Percentiles rank a stretch among this genome's conserved stretches.
Evolutionary conservation across 2,329 filamentous ascomycete species (phyloP).

Genomic region (Neoarthrinium moseri): DNA sequence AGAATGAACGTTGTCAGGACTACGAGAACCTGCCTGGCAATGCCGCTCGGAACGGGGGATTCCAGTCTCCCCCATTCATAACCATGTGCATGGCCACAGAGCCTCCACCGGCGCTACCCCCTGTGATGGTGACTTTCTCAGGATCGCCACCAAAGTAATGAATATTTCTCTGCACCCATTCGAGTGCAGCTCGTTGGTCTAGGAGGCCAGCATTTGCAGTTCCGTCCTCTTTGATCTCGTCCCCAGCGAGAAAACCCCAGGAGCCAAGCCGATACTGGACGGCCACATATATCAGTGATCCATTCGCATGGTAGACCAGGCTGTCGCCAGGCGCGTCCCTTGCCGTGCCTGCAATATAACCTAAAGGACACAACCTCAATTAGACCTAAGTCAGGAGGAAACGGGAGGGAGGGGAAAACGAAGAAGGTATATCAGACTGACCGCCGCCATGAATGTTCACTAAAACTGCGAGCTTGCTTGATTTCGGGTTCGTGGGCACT

Average conservation of each 20-base stretch:
- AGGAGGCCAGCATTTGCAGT: not conserved
- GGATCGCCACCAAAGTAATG: constrained; percentile 51
- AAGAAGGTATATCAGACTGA: too few species aligned
- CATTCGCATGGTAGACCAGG: not conserved
- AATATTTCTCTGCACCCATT: constrained; percentile 54
- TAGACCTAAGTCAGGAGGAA: too few species aligned
- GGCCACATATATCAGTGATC: constrained; percentile 18
- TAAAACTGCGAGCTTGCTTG: not conserved
- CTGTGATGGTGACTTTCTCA: constrained; percentile 50
- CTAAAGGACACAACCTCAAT: too few species aligned
- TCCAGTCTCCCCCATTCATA: constrained; percentile 37
- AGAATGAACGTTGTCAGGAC: not conserved
- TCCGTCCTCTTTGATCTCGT: not conserved
- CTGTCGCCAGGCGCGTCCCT: not conserved
- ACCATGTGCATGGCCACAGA: constrained; percentile 45
- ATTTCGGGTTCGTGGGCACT: not conserved
- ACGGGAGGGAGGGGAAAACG: too few species aligned
- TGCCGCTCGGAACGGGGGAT: not conserved
- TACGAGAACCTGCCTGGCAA: not conserved
- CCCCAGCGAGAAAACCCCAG: not conserved
- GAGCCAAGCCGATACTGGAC: constrained; percentile 35
- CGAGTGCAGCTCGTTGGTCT: constrained; percentile 38
- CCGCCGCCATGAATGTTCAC: not conserved
- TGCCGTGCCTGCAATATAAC: not conserved
- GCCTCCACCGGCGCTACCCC: constrained; percentile 53